A percentile compares a stretch with the other conserved stretches of the same genome.
Conservation (phyloP, 1,139 yeast species). For the Hemisphaericaspora xylofermentans region DNA sequence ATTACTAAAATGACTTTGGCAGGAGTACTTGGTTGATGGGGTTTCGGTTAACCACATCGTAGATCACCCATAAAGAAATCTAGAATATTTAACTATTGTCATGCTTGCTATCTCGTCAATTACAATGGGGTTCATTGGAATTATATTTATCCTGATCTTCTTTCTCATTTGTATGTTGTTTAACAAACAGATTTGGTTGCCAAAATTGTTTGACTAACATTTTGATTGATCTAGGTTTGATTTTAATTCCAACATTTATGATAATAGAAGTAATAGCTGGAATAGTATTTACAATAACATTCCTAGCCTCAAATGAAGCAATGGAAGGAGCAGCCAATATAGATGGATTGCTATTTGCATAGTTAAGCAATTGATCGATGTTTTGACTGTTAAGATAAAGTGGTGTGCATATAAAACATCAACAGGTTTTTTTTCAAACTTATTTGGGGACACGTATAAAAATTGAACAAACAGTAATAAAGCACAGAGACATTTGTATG, state of each 20-base stretch:
- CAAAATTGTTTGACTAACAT: conserved; percentile 3
- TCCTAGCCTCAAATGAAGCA: conserved; percentile 7
- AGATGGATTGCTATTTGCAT: conserved; percentile 8
- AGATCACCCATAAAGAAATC: neutral
- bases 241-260: conserved; percentile 13
- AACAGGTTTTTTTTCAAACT: neutral
- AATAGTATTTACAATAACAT: conserved; percentile 8
- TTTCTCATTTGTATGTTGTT: conserved; percentile 18
- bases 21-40: too few species aligned
- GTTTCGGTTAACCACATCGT: too few species aligned
- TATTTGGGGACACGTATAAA: conserved; percentile 1
- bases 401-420: neutral
- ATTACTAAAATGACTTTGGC: too few species aligned
- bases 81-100: neutral
- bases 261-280: conserved; percentile 13
- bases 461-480: neutral
- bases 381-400: too few species aligned
- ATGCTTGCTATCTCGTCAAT: conserved; percentile 24
- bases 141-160: conserved; percentile 13
- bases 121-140: conserved; percentile 14
- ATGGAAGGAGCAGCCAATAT: conserved; percentile 7
- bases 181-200: neutral
- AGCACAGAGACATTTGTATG: neutral
- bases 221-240: conserved; percentile 7
- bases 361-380: too few species aligned